phyloP scores from a whole-genome alignment of 2,329 filamentous ascomycete species.

The Fusarium multiceps region DNA sequence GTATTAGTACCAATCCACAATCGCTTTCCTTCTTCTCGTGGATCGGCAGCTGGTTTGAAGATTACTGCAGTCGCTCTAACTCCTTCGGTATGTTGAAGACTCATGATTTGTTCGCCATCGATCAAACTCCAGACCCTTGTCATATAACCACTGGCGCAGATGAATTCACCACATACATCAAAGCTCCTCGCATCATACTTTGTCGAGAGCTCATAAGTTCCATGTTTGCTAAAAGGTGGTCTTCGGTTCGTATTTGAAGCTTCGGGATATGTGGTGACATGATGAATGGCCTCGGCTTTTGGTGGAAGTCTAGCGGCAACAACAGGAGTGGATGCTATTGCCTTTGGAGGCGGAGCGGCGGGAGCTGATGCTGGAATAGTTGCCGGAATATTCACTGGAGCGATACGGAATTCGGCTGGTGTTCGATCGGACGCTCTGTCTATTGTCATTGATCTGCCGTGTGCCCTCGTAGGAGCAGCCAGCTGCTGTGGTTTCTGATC shows the following conservation, averaged over 20 bases:
- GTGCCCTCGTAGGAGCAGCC: constrained; percentile 46
- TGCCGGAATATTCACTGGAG: constrained; percentile 37
- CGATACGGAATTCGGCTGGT: constrained; percentile 39
- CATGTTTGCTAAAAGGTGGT: constrained; percentile 78
- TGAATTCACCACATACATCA: constrained; percentile 87
- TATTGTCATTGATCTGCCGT: constrained; percentile 49
- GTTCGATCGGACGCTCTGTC: constrained; percentile 51
- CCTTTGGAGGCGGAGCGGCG: constrained; percentile 29
- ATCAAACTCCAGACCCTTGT: constrained; percentile 89
- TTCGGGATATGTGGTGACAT: constrained; percentile 80
- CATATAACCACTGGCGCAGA: constrained; percentile 87
- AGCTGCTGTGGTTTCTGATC: constrained; percentile 48
- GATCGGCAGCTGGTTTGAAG: constrained; percentile 84
- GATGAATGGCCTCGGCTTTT: constrained; percentile 59
- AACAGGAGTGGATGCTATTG: constrained; percentile 28
- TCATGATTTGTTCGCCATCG: constrained; percentile 85
- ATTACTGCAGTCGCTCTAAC: constrained; percentile 82
- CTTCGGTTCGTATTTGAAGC: constrained; percentile 85
- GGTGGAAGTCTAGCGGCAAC: constrained; percentile 37
- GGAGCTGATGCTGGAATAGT: constrained; percentile 11
- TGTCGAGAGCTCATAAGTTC: constrained; percentile 79
- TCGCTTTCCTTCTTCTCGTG: constrained; percentile 82
- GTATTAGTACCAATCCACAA: constrained; percentile 92
- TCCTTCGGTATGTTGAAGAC: constrained; percentile 84
- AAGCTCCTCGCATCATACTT: constrained; percentile 89